A percentile compares a stretch with the other conserved stretches of the same genome.
These are phyloP conservation scores for Apiospora kogelbergensis DNA, from an alignment of 2,329 filamentous ascomycete species.

Conservation along the genomic window DNA sequence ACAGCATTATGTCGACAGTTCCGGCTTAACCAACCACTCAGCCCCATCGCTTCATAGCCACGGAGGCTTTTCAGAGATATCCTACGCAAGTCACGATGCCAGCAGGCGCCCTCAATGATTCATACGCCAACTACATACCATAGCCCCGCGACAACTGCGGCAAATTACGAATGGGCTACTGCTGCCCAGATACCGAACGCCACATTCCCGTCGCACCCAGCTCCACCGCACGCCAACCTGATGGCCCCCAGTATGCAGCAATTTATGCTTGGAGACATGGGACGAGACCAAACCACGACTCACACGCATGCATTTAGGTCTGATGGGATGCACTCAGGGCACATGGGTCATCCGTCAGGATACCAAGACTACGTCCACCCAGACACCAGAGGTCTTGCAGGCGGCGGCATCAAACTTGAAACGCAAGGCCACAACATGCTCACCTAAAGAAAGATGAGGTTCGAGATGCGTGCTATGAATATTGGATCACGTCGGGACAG, in stretches of 20 bases:
- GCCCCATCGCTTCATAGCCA: slow-evolving; percentile 29
- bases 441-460: background rate
- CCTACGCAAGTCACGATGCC: slow-evolving; percentile 9
- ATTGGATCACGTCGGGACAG: background rate
- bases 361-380: slow-evolving; percentile 7
- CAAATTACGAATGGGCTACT: background rate
- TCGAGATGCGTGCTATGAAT: background rate
- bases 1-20: slow-evolving; percentile 26
- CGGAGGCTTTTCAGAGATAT: slow-evolving; percentile 10
- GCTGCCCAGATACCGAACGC: background rate
- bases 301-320: background rate
- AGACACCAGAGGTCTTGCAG: background rate
- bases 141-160: background rate
- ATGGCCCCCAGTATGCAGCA: background rate
- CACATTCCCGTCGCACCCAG: background rate
- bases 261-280: slow-evolving; percentile 4
- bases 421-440: background rate
- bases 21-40: slow-evolving; percentile 31
- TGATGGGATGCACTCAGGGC: background rate
- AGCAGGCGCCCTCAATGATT: slow-evolving; percentile 6
- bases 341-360: background rate
- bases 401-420: slow-evolving; percentile 3
- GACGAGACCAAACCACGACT: background rate
- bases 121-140: background rate
- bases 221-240: background rate